A percentile compares a stretch with the other conserved stretches of the same genome.
Conservation (phyloP, 2,329 filamentous ascomycete genomes). For the Dactylellina haptotyla region DNA sequence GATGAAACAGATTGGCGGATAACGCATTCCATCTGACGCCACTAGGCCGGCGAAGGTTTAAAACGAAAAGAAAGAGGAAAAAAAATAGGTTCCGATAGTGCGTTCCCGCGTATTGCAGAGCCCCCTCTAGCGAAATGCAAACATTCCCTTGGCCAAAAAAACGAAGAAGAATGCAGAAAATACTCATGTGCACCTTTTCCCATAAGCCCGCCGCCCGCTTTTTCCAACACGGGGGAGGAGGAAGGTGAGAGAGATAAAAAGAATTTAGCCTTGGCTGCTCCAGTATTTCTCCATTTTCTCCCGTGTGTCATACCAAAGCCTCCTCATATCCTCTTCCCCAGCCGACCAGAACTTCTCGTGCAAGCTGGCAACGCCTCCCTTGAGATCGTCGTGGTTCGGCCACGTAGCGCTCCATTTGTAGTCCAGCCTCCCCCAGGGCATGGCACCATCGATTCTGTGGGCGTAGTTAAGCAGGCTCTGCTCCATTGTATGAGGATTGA, state of each 20-base stretch:
- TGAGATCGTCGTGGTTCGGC: slow-evolving; percentile 60
- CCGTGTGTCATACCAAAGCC: slow-evolving; percentile 38
- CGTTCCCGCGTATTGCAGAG: slow-evolving; percentile 11
- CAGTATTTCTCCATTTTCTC: slow-evolving; percentile 49
- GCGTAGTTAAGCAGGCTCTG: slow-evolving; percentile 65
- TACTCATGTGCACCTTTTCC: slow-evolving; percentile 10
- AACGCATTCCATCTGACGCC: slow-evolving; percentile 36
- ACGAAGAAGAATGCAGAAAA: slow-evolving; percentile 31
- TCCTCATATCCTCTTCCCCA: slow-evolving; percentile 55
- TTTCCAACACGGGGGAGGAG: background rate
- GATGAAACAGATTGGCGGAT: slow-evolving; percentile 27
- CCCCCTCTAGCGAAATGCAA: background rate
- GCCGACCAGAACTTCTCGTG: slow-evolving; percentile 62
- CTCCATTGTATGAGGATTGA: slow-evolving; percentile 62
- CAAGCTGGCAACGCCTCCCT: slow-evolving; percentile 60
- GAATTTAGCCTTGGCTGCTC: slow-evolving; percentile 36
- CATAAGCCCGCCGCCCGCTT: background rate
- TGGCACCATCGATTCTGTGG: slow-evolving; percentile 61
- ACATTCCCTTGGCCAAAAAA: slow-evolving; percentile 53
- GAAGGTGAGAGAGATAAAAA: background rate
- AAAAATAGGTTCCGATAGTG: slow-evolving; percentile 5
- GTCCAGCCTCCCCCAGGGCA: slow-evolving; percentile 63
- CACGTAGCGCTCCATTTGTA: slow-evolving; percentile 62
- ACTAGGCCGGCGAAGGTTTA: background rate
- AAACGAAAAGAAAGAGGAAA: too few relatives aligned